These are phyloP conservation scores for Acanthochlamys bracteata DNA, from an alignment of 106 monocot genomes.

Conservation along the genomic window DNA sequence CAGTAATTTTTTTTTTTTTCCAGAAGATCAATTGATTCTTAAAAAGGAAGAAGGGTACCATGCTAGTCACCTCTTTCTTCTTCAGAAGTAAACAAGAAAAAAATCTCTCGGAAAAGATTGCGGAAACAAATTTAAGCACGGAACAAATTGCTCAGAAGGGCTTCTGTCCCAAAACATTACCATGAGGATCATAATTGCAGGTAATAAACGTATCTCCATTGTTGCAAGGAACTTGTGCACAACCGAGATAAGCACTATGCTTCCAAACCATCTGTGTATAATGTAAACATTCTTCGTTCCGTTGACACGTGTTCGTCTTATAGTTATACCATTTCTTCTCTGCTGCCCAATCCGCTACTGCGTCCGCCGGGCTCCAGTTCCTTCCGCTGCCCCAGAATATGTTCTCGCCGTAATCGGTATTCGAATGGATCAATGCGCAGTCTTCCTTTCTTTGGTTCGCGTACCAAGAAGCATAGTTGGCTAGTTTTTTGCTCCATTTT, in stretches of 20 bases:
- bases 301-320: background rate
- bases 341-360: background rate
- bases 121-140: background rate
- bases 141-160: conserved; percentile 2
- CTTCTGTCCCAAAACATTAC: conserved; percentile 13
- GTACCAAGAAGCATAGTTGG: conserved; percentile 13
- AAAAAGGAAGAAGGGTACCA: too few relatives aligned
- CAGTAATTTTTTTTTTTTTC: too few relatives aligned
- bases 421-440: conserved; percentile 12
- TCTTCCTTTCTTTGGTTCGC: conserved; percentile 8
- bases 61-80: too few relatives aligned
- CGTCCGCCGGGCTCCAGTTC: conserved; percentile 9
- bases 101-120: too few relatives aligned
- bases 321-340: conserved; percentile 4
- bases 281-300: background rate
- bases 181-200: conserved; percentile 21
- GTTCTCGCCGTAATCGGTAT: conserved; percentile 23
- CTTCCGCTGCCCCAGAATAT: conserved; percentile 19
- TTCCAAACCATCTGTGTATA: conserved; percentile 20
- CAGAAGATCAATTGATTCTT: too few relatives aligned
- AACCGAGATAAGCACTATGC: conserved; percentile 5
- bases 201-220: conserved; percentile 7
- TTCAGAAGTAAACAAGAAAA: too few relatives aligned
- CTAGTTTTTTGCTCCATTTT: conserved; percentile 3
- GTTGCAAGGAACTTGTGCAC: conserved; percentile 7